Percentiles rank a stretch among this genome's conserved stretches.
phyloP scores from a whole-genome alignment of 1,284 basidiomycete species.

The Clitocybe nebularis region DNA sequence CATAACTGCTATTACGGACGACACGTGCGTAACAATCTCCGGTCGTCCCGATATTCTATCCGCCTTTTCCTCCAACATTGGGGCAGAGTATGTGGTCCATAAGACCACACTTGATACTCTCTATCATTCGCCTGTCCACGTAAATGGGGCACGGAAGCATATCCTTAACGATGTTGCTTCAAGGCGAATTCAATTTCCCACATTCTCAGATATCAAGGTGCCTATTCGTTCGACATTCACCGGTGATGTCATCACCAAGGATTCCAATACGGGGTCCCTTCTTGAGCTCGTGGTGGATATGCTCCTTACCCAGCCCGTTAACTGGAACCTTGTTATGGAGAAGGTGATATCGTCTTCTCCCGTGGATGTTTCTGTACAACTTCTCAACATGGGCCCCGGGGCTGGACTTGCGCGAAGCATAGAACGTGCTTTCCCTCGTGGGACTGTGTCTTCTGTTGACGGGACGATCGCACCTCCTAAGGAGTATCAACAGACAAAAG shows the following conservation, averaged over 20 bases:
- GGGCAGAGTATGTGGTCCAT: constrained; percentile 31
- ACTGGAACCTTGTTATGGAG: constrained; percentile 45
- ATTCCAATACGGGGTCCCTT: constrained; percentile 29
- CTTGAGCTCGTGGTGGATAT: constrained; percentile 51
- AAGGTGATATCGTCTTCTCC: constrained; percentile 27
- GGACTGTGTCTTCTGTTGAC: constrained; percentile 24
- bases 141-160: constrained; percentile 28
- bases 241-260: constrained; percentile 33
- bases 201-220: constrained; percentile 36
- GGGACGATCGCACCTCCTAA: constrained; percentile 20
- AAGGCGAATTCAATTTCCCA: constrained; percentile 48
- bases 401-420: constrained; percentile 37
- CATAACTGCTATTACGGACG: constrained; percentile 48
- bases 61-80: constrained; percentile 36
- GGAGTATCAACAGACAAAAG: constrained; percentile 7
- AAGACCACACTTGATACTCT: constrained; percentile 45
- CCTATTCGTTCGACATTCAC: constrained; percentile 47
- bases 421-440: constrained; percentile 30
- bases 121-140: constrained; percentile 47
- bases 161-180: constrained; percentile 42
- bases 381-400: constrained; percentile 59
- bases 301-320: constrained; percentile 51
- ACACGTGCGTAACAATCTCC: constrained; percentile 50
- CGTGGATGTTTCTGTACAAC: constrained; percentile 21
- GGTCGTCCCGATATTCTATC: constrained; percentile 48